Base-by-base conservation (phyloP, 1,284 basidiomycete genomes). In the Inonotus obliquus region DNA sequence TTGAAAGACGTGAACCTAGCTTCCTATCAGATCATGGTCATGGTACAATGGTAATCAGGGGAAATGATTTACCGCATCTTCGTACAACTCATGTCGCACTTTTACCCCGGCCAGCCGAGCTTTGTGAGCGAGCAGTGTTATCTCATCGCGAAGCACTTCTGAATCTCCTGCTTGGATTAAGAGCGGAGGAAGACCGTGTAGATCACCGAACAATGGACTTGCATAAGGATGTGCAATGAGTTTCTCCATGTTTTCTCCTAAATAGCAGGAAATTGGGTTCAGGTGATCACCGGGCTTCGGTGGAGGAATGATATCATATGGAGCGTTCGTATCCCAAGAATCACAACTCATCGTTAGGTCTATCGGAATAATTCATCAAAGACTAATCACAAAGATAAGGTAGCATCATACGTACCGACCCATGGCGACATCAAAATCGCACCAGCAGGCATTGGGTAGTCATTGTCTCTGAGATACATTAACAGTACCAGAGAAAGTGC, bases 141-240 rank as follows among this genome's bases (percentile, higher is more conserved):
- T 90, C 72, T 98, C 96, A 70, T 98, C 96, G 32, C 94, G 81
- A 27, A 99, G 78, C 1, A 97, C 93, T 72, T 99, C 96, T 0
- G 93, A 90, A 65, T 98, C 96, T 27, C 96, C 96, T 1, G 88
- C 88, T 74, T 98, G 96, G 48, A 99, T 91, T 23, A 98, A 81
- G 69, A 98, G 74, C 0, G 96, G 96, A 9, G 96, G 96, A 11
- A 99, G 76, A 7, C 89, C 91, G 29, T 80, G 79, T 68, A 97
- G 87, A 70, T 96, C 86, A 17, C 96, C 96, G 69, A 98, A 99
- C n/a, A 99, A 77, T 0, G 96, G 95, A 65, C 92, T 94, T 5
- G 91, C 96, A 70, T 99, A 99, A 2, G 96, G 96, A 73, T 99
- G 96, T 0, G 95, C 97, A 57, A 98, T 77, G 70, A 93, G 97